These are phyloP conservation scores for Ceratocystis diversiconidia DNA, from an alignment of 2,329 filamentous ascomycete species.

Conservation along the genomic window DNA sequence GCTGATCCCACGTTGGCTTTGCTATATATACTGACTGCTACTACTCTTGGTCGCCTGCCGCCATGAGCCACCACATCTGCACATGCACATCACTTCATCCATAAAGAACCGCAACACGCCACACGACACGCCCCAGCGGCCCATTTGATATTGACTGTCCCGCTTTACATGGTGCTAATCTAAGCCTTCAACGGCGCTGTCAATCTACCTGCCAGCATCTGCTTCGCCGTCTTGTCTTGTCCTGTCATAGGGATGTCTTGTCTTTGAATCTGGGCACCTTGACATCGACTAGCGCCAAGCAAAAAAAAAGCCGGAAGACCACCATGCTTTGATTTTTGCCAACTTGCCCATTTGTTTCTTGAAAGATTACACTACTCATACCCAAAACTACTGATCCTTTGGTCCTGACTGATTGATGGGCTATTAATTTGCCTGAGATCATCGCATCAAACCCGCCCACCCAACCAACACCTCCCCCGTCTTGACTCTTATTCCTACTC, in stretches of 20 bases:
- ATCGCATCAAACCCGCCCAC: not conserved
- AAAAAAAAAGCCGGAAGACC: not conserved
- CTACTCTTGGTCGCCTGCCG: not conserved
- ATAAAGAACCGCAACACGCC: not conserved
- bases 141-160: not conserved
- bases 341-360: not conserved
- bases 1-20: not conserved
- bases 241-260: not conserved
- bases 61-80: no score
- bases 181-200: not conserved
- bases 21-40: not conserved
- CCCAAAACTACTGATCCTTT: not conserved
- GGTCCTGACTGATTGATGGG: not conserved
- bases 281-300: not conserved
- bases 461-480: not conserved
- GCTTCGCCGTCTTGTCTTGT: not conserved
- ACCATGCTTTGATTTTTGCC: slow-evolving; percentile 6
- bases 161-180: not conserved
- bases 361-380: not conserved
- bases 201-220: not conserved
- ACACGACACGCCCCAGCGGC: not conserved
- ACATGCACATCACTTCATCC: no score
- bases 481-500: not conserved
- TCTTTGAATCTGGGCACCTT: not conserved
- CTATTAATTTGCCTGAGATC: not conserved